Conservation (phyloP, 371 early-diverging fungal species). For the Zopfochytrium polystomum region DNA sequence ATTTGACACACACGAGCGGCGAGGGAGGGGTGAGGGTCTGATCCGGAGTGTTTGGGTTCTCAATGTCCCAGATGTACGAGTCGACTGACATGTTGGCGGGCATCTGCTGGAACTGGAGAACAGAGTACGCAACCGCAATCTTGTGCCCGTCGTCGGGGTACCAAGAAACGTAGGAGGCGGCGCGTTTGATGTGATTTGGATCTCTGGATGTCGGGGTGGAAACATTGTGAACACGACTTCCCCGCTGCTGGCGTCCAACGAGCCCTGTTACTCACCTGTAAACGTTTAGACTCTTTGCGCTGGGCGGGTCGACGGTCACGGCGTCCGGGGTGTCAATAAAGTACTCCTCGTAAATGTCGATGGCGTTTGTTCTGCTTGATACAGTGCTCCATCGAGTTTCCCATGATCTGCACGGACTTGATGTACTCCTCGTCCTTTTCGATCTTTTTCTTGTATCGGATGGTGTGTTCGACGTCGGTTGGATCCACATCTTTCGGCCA, state of each 20-base stretch:
- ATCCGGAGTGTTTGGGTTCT: constrained; percentile 55
- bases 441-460: constrained; percentile 56
- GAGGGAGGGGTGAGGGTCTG: constrained; percentile 48
- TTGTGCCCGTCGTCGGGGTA: constrained; percentile 60
- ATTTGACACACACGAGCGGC: constrained; percentile 52
- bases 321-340: constrained; percentile 46
- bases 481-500: constrained; percentile 63
- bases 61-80: constrained; percentile 61
- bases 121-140: constrained; percentile 56
- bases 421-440: constrained; percentile 62
- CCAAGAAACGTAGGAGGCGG: constrained; percentile 52
- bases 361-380: constrained; percentile 62
- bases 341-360: constrained; percentile 61
- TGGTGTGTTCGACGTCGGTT: constrained; percentile 56
- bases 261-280: constrained; percentile 51
- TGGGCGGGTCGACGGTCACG: constrained; percentile 41
- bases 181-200: constrained; percentile 48
- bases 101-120: constrained; percentile 51
- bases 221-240: no score
- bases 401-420: constrained; percentile 44
- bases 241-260: no score
- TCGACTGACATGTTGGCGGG: constrained; percentile 48
- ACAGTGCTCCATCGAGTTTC: constrained; percentile 53
- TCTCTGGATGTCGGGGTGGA: constrained; percentile 48
- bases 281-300: constrained; percentile 51